Evolutionary conservation across 2,329 filamentous ascomycete species (phyloP), one percentile per base, ranked within the genome.

Genomic region (Colletotrichum sansevieriae): DNA sequence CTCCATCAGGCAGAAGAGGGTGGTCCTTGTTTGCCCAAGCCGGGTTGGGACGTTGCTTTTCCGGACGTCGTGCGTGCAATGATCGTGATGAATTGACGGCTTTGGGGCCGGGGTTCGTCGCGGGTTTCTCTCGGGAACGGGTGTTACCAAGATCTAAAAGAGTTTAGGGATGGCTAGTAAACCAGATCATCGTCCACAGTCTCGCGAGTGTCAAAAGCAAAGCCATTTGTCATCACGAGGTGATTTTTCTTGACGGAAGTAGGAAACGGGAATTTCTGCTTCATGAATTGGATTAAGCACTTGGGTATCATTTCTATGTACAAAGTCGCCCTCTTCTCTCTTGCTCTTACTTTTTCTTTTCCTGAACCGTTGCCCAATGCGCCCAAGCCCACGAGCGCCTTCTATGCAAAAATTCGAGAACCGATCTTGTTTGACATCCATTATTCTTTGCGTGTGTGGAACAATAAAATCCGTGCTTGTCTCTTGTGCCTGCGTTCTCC

Each of bases 281-380:
- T 37, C 39, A 55, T 56, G 29, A 51, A 46, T 55, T 69, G 22
- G 37, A 66, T 61, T 47, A 51, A 68, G 66, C 62, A 66, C 63
- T 66, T 47, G 66, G 66, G 66, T 69, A 69, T 69, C 66, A 69
- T 66, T 15, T 22, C 18, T 56, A 69, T 66, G n/a, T 61, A 69
- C 66, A 69, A 54, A 64, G 44, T 43, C n/a, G 62, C 43, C 63
- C 22, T 18, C 51, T 46, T 10, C 15, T 39, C 29, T 60, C 55
- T 52, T 43, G 37, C 55, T 58, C 25, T 35, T 18, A n/a, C 7
- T 46, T 47, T 52, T 44, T 63, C 37, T 54, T 58, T 37, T 43
- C 18, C 11, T 25, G 33, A 46, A 29, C 52, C 62, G 37, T 39
- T 61, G 66, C 66, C 56, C 15, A 43, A 39, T 61, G 43, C 63